These are phyloP conservation scores for Fraxinus americana DNA, from an alignment of 257 asterid species.

Conservation along the genomic window DNA sequence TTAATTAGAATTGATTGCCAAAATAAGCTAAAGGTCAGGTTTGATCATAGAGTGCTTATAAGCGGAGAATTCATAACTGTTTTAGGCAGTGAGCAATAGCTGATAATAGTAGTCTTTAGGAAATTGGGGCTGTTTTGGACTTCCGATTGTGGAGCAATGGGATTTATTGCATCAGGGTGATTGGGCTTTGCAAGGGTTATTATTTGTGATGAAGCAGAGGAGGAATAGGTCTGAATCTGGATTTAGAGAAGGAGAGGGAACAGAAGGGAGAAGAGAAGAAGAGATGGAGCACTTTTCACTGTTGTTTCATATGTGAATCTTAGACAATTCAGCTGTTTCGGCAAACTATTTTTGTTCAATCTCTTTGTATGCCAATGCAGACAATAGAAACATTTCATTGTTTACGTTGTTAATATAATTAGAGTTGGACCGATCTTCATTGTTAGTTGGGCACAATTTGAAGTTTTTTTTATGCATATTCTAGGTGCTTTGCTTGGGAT, in stretches of 20 bases:
- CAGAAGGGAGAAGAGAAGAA: not conserved
- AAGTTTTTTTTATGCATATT: not conserved
- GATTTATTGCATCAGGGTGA: not conserved
- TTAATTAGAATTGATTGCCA: not conserved
- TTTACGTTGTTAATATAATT: not conserved
- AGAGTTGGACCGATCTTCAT: not conserved
- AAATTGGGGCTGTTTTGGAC: not conserved
- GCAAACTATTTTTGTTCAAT: not conserved
- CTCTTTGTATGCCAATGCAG: not conserved
- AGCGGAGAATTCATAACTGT: not conserved
- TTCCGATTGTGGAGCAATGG: not conserved
- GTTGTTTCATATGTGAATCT: not conserved
- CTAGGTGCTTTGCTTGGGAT: constrained; percentile 2
- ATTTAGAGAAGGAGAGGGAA: not conserved
- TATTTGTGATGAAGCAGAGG: not conserved
- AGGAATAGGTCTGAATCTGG: not conserved
- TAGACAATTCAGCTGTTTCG: not conserved
- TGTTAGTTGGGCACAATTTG: not conserved
- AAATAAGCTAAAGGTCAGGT: not conserved
- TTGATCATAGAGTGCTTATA: not conserved
- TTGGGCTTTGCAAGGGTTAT: not conserved
- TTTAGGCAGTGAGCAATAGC: not conserved
- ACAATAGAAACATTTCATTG: not conserved
- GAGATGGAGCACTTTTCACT: not conserved
- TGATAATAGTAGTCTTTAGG: not conserved